phyloP scores from a whole-genome alignment of 2,329 filamentous ascomycete genomes.

The Fusarium brachygibbosum region DNA sequence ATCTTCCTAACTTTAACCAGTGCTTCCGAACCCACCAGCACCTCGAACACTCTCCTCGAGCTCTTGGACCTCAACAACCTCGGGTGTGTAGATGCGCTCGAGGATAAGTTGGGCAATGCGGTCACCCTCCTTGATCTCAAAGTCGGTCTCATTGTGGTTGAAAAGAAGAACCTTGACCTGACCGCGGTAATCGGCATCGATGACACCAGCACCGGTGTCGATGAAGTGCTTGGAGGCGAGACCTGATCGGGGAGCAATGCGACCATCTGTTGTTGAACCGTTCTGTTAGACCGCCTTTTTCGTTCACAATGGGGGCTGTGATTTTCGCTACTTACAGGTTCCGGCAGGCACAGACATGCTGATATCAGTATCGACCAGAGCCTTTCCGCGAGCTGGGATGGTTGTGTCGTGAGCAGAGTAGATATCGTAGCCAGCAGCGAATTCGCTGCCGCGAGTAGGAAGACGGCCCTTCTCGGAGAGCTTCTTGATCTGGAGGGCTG shows the following conservation, averaged over 20 bases:
- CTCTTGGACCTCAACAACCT: constrained; percentile 88
- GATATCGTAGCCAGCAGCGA: constrained; percentile 93
- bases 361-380: constrained; percentile 89
- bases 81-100: constrained; percentile 94
- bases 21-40: constrained; percentile 92
- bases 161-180: constrained; percentile 95
- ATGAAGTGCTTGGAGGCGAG: constrained; percentile 96
- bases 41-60: constrained; percentile 92
- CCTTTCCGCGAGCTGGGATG: constrained; percentile 87
- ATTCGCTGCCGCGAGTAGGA: constrained; percentile 89
- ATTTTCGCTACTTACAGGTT: constrained; percentile 75
- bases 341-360: constrained; percentile 90
- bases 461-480: constrained; percentile 82
- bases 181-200: constrained; percentile 96
- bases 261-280: constrained; percentile 73
- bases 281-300: constrained; percentile 8
- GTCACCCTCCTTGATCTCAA: constrained; percentile 85
- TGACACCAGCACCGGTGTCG: constrained; percentile 94
- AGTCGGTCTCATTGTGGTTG: constrained; percentile 88
- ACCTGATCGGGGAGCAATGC: constrained; percentile 90
- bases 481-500: constrained; percentile 88
- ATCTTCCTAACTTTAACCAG: constrained; percentile 62
- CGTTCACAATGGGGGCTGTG: neutral
- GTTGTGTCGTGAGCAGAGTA: constrained; percentile 82
- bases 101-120: constrained; percentile 93